Evolutionary conservation across 2,329 filamentous ascomycete species (phyloP).

Genomic region (Fusarium sp.): DNA sequence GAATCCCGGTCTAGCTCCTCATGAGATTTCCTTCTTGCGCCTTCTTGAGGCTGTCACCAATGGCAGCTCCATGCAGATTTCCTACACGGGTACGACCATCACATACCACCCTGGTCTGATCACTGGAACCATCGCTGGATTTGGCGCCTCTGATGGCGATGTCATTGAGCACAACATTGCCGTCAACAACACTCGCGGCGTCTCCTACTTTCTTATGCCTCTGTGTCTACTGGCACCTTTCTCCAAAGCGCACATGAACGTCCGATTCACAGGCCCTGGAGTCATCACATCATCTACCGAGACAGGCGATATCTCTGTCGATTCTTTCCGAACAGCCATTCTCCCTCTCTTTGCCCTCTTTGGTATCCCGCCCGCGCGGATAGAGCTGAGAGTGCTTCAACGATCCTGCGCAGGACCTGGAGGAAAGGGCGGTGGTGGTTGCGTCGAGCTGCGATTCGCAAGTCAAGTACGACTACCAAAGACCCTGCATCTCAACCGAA

Average conservation of each 20-base stretch:
- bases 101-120: conserved; percentile 94
- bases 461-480: conserved; percentile 94
- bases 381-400: conserved; percentile 86
- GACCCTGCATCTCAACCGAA: conserved; percentile 87
- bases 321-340: conserved; percentile 92
- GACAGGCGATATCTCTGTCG: conserved; percentile 87
- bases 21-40: conserved; percentile 95
- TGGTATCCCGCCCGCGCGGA: conserved; percentile 81
- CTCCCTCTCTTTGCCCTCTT: conserved; percentile 91
- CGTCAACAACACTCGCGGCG: conserved; percentile 79
- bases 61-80: conserved; percentile 94
- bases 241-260: conserved; percentile 89
- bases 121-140: conserved; percentile 82
- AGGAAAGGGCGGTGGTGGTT: conserved; percentile 85
- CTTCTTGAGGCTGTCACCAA: conserved; percentile 96
- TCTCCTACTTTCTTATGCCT: conserved; percentile 92
- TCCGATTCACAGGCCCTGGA: conserved; percentile 88
- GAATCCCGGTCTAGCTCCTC: conserved; percentile 87
- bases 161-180: conserved; percentile 86
- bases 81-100: conserved; percentile 93
- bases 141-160: conserved; percentile 77
- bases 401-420: conserved; percentile 81
- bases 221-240: conserved; percentile 93
- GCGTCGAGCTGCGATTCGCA: conserved; percentile 93
- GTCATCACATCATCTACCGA: conserved; percentile 91